A percentile compares a stretch with the other conserved stretches of the same genome.
phyloP scores from a whole-genome alignment of 1,139 yeast species.

The Taphrina deformans region DNA sequence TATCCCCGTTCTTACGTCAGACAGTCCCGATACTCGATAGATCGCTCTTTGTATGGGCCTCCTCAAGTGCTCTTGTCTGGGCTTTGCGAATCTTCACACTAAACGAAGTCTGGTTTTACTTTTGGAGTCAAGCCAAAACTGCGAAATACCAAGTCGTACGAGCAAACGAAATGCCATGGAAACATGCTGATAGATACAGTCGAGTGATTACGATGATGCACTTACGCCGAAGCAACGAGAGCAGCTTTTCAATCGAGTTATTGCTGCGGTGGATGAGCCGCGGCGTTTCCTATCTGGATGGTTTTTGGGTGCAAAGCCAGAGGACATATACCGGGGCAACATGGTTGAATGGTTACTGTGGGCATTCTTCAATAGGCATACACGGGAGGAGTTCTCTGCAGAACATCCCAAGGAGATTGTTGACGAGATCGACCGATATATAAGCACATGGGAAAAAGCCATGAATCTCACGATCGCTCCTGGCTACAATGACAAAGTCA shows the following conservation, averaged over 20 bases:
- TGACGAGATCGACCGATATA: constrained; percentile 14
- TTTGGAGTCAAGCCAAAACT: constrained; percentile 13
- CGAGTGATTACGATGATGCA: constrained; percentile 18
- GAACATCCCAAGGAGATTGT: constrained; percentile 2
- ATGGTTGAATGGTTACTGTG: constrained; percentile 32
- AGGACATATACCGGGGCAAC: constrained; percentile 30
- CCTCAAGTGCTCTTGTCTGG: constrained; percentile 4
- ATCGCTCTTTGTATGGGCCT: neutral
- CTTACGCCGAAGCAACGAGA: constrained; percentile 9
- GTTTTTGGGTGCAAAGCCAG: constrained; percentile 30
- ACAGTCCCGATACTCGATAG: neutral
- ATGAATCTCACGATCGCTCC: constrained; percentile 1
- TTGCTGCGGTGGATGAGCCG: constrained; percentile 22
- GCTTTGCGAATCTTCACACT: neutral
- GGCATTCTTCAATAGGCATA: constrained; percentile 34
- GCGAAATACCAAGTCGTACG: constrained; percentile 2
- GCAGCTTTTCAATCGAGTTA: constrained; percentile 20
- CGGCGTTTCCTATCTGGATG: constrained; percentile 27
- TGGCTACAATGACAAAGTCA: constrained; percentile 13
- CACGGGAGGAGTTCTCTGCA: constrained; percentile 11
- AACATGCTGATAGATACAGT: too few relatives aligned
- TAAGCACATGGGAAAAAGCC: constrained; percentile 1
- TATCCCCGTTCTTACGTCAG: neutral
- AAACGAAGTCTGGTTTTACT: constrained; percentile 32
- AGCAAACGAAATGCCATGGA: too few relatives aligned